phyloP scores from a whole-genome alignment of 306 rosid species.

The Medicago truncatula region MtrunA17r5.0-ANR NC_053043.1:24315501-24316000 shows the following conservation, averaged over 20 bases:
- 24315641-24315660: not conserved
- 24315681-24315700: conserved; percentile 33
- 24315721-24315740: conserved; percentile 10
- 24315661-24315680: conserved; percentile 26
- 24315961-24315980: conserved; percentile 21
- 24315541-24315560: conserved; percentile 19
- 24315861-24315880: conserved; percentile 5
- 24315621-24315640: conserved; percentile 47
- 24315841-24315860: not conserved
- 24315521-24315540: not conserved
- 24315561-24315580: conserved; percentile 25
- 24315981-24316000: conserved; percentile 46
- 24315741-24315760: conserved; percentile 17
- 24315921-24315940: conserved; percentile 31
- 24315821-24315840: not conserved
- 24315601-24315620: conserved; percentile 46
- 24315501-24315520: not conserved
- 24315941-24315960: conserved; percentile 21
- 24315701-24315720: conserved; percentile 11
- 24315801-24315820: conserved; percentile 17
- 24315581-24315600: conserved; percentile 21
- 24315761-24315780: conserved; percentile 14
- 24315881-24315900: not conserved
- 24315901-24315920: conserved; percentile 33
- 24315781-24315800: conserved; percentile 46